Evolutionary conservation across 352 stramenopile species (phyloP), one percentile per base, ranked within the genome.

Genomic region (Globisporangium echinulatum): DNA sequence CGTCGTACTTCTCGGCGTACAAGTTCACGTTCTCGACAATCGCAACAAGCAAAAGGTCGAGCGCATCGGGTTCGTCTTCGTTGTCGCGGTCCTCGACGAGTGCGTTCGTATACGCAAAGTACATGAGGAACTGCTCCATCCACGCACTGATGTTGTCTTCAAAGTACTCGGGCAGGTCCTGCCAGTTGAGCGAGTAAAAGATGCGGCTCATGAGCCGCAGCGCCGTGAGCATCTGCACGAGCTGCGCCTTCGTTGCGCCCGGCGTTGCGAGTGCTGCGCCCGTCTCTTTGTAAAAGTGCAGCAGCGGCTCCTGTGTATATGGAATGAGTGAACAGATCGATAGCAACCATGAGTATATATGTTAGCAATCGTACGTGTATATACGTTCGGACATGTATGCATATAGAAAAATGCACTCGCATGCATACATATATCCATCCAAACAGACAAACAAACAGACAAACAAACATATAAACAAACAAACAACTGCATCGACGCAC

Each of bases 111-210:
- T 98, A 99, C 62, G 76, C 73, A 44, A 99, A 88, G 65, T 97
- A 98, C 56, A 85, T 94, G 42, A 97, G 70, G 70, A 99, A 99
- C 55, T 92, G 86, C 8, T 69, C 71, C 96, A 99, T 99, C 96
- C 96, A 99, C 65, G 95, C 76, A 5, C 71, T 67, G 62, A 99
- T 97, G 72, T 99, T 87, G 79, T 99, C 97, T 74, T 99, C 97
- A 71, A 99, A 99, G 67, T 92, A 99, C 69, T 99, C 97, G 0
- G 97, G 97, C 25, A 99, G 72, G 74, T 99, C 97, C 63, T 96
- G 86, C 90, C 95, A 99, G 72, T 99, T 99, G 14, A 99, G 82
- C 52, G 92, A 99, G 77, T 96, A 99, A 71, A 98, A 99, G 48
- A 99, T 99, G 19, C 97, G 90, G 67, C 76, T 94, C 69, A 98